Evolutionary conservation across 148 eudicot species (phyloP), one percentile per base, ranked within the genome.

Genomic region (Oxyria digyna): DNA sequence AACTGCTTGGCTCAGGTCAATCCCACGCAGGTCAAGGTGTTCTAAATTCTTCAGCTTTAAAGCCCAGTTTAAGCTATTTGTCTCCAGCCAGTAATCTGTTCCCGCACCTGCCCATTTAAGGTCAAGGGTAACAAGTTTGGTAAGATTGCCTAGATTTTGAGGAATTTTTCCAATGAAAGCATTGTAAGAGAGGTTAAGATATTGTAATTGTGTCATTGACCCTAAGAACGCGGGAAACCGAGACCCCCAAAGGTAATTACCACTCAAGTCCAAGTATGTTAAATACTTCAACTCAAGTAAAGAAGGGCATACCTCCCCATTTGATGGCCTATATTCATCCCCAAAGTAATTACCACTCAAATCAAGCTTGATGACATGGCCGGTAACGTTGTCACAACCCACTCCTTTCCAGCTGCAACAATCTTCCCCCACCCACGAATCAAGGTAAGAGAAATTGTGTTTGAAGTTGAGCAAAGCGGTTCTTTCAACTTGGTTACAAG

Each of bases 71-170:
- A 66, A n/a, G 69, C 9, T 66, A 3, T 69, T 17, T 45, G n/a
- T 21, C 14, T 32, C 68, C 66, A 32, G 0, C 26, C 12, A 0
- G 7, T 4, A 13, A n/a, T n/a, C n/a, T n/a, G n/a, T n/a, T n/a
- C n/a, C n/a, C n/a, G n/a, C n/a, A n/a, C n/a, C n/a, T n/a, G n/a
- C n/a, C n/a, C n/a, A n/a, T n/a, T 2, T 27, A 26, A 57, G 64
- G 29, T 57, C 64, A 57, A 57, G 65, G 38, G 29, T 8, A 0
- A 29, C 37, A 2, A 72, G 48, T 32, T 43, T 24, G 23, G 71
- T 64, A 46, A 67, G 67, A 29, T 76, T 67, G n/a, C 74, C 75
- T 14, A 76, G 41, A 15, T 42, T 68, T 52, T 32, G 54, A 57
- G 67, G 71, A 67, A 74, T 5, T 8, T 3, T 15, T 17, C 80